A percentile compares a stretch with the other conserved stretches of the same genome.
phyloP scores from a whole-genome alignment of 2,329 filamentous ascomycete species.

The Plenodomus lindquistii region DNA sequence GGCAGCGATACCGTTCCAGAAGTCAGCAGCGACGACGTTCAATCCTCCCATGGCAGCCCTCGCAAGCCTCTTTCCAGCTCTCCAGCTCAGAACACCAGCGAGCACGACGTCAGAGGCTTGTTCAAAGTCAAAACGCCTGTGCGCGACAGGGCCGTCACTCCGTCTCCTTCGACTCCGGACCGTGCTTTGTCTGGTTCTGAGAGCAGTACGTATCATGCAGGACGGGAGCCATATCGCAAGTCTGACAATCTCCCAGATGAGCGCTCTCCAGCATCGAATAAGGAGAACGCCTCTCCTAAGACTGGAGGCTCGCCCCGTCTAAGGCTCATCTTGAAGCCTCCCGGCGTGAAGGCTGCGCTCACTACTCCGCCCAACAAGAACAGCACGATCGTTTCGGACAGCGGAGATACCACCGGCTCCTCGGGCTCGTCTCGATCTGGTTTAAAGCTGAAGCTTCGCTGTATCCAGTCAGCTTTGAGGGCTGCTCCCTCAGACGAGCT shows the following conservation, averaged over 20 bases:
- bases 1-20: too few species aligned
- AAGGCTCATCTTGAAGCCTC: not conserved
- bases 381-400: too few species aligned
- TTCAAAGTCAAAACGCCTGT: not conserved
- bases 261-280: not conserved
- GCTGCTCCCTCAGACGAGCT: not conserved
- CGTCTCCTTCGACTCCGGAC: not conserved
- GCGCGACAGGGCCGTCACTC: not conserved
- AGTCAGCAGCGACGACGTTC: too few species aligned
- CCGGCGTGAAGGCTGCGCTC: not conserved
- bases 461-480: slow-evolving; percentile 10
- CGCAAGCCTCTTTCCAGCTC: too few species aligned
- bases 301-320: not conserved
- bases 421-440: not conserved
- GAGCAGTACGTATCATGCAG: not conserved
- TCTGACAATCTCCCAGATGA: not conserved
- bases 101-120: not conserved
- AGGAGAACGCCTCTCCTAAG: not conserved
- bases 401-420: not conserved
- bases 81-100: not conserved
- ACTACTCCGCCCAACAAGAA: not conserved
- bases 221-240: not conserved
- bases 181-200: not conserved
- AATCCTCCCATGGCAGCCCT: too few species aligned
- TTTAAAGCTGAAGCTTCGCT: slow-evolving; percentile 15